Base-by-base conservation (phyloP, 2,329 filamentous ascomycete species). In the Neofusicoccum sp. region DNA sequence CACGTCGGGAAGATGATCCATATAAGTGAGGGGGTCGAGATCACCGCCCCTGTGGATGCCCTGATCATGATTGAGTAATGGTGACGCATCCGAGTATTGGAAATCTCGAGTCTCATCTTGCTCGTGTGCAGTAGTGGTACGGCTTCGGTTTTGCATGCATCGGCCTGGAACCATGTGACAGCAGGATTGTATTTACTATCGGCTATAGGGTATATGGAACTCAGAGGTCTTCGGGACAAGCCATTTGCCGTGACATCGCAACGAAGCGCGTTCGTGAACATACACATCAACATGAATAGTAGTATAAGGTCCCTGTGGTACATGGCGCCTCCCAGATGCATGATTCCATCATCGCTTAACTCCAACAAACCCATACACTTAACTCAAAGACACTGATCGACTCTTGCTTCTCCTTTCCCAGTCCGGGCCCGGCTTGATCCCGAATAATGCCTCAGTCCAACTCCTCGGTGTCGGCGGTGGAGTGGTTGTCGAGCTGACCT, bases 371-470 rank as follows among this genome's bases (percentile, higher is more conserved):
- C 49, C 49, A 53, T 28, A 53, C 47, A 16, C 30, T 43, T 56
- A 56, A 56, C 38, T 56, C 51, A 56, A 56, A 33, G 51, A 56
- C 51, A 51, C 57, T 38, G 57, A 60, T 7, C 57, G 57, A 24
- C 57, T 60, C 34, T 49, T 48, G 57, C 57, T 60, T 3, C 58
- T 30, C 5, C 58, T 26, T 30, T 60, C 48, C 30, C 30, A 60
- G n/a, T 60, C 58, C 38, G 47, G 58, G n/a, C 59, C 59, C 4
- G 59, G 59, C 49, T 61, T 56, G 43, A 61, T 51, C 11, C 59
- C 59, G 41, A 61, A 61, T 26, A 61, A 44, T 24, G 59, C 59
- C 51, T 61, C 59, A 24, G 49, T 48, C 59, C 59, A 61, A 47
- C 59, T 61, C 41, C 51, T n/a, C 2, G 59, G 59, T 43, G 59